Evolutionary conservation across 2,329 filamentous ascomycete genomes (phyloP).

Genomic region (Drechslera avenae): DNA sequence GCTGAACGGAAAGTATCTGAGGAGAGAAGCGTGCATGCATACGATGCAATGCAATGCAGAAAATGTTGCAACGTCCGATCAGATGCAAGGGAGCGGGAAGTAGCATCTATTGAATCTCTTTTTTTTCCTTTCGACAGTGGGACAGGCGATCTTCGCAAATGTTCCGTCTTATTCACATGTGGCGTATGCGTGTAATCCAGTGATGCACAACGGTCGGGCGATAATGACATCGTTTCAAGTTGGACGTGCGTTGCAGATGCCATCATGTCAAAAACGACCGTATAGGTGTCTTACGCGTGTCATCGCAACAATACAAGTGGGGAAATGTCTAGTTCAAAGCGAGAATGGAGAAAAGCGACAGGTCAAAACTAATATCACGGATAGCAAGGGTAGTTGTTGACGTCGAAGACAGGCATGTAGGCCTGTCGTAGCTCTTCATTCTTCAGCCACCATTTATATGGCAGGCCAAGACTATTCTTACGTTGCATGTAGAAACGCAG

Average conservation of each 20-base stretch:
- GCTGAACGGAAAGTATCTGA: slow-evolving; percentile 13
- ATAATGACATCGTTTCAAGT: slow-evolving; percentile 9
- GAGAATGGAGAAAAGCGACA: slow-evolving; percentile 1
- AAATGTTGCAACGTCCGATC: too few species aligned
- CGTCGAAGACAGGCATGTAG: slow-evolving; percentile 18
- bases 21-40: slow-evolving; percentile 10
- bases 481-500: slow-evolving; percentile 25
- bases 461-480: slow-evolving; percentile 29
- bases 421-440: slow-evolving; percentile 25
- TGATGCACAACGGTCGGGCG: not conserved
- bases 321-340: not conserved
- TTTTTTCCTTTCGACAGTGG: too few species aligned
- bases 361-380: not conserved
- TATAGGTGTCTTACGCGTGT: slow-evolving; percentile 6
- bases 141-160: not conserved
- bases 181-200: not conserved
- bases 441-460: slow-evolving; percentile 17
- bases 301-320: not conserved
- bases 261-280: slow-evolving; percentile 12
- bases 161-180: not conserved
- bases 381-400: not conserved
- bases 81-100: too few species aligned
- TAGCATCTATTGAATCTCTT: not conserved
- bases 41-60: too few species aligned
- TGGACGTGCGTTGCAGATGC: slow-evolving; percentile 11